A percentile compares a stretch with the other conserved stretches of the same genome.
These are phyloP conservation scores for Daldinia sp. DNA, from an alignment of 2,329 filamentous ascomycete genomes.

Conservation along the genomic window DNA sequence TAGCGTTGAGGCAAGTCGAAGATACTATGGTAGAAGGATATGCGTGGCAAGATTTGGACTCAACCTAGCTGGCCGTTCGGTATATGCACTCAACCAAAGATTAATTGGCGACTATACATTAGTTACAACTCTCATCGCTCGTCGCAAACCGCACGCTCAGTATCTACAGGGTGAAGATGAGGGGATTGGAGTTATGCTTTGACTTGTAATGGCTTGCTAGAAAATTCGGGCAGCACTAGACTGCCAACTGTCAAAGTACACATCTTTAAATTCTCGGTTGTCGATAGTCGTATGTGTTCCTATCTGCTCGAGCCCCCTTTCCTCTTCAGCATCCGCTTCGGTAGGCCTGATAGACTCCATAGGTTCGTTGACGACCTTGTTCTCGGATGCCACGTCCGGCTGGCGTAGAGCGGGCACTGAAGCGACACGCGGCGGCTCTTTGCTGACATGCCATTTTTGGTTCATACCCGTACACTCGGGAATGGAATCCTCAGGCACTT, in stretches of 20 bases:
- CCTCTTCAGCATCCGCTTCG: neutral
- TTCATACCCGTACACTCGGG: constrained; percentile 28
- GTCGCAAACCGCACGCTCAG: too few relatives aligned
- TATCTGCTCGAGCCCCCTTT: neutral
- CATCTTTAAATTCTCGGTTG: neutral
- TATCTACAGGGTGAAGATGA: neutral
- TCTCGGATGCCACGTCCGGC: neutral
- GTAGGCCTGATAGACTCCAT: too few relatives aligned
- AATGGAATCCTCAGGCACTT: constrained; percentile 37
- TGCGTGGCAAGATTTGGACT: too few relatives aligned
- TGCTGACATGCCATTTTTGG: constrained; percentile 22
- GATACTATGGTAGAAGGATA: too few relatives aligned
- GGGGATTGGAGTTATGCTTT: neutral
- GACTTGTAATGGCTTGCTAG: neutral
- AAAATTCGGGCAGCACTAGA: neutral
- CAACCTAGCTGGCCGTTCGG: too few relatives aligned
- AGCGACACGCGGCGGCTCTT: neutral
- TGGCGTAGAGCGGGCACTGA: neutral
- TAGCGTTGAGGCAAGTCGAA: too few relatives aligned
- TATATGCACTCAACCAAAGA: too few relatives aligned
- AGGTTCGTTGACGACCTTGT: neutral
- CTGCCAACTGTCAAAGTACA: constrained; percentile 7
- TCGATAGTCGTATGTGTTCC: neutral
- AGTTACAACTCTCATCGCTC: too few relatives aligned
- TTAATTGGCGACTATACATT: too few relatives aligned